Conservation (phyloP, 2,329 filamentous ascomycete genomes). For the Aspergillus sp. region DNA sequence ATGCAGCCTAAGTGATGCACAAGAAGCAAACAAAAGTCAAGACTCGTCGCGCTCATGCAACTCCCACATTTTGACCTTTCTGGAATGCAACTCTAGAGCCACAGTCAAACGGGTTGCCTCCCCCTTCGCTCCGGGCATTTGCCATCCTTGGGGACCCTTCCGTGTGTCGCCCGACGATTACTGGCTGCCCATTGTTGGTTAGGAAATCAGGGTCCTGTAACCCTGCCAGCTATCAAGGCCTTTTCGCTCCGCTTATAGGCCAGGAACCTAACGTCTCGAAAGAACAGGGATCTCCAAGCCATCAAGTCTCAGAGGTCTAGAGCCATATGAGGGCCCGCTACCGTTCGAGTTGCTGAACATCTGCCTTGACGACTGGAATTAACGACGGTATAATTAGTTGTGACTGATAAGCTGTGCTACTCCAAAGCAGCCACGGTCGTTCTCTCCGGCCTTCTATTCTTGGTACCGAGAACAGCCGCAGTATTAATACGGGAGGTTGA, state of each 20-base stretch:
- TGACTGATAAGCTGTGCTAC: background rate
- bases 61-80: background rate
- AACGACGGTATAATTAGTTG: background rate
- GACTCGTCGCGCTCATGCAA: background rate
- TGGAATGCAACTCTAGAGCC: background rate
- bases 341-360: background rate
- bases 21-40: constrained; percentile 6
- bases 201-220: background rate
- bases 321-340: background rate
- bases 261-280: background rate
- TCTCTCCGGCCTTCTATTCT: background rate
- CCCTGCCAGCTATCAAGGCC: background rate
- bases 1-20: background rate
- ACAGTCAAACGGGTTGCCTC: background rate
- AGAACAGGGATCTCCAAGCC: background rate
- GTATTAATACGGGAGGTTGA: background rate
- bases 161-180: background rate
- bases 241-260: background rate
- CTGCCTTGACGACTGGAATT: background rate
- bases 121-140: background rate
- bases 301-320: background rate
- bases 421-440: background rate
- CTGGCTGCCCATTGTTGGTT: background rate
- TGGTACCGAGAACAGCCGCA: background rate
- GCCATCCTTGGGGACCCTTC: background rate